phyloP scores from a whole-genome alignment of 2,329 filamentous ascomycete species.

The Xylariaceae sp. region DNA sequence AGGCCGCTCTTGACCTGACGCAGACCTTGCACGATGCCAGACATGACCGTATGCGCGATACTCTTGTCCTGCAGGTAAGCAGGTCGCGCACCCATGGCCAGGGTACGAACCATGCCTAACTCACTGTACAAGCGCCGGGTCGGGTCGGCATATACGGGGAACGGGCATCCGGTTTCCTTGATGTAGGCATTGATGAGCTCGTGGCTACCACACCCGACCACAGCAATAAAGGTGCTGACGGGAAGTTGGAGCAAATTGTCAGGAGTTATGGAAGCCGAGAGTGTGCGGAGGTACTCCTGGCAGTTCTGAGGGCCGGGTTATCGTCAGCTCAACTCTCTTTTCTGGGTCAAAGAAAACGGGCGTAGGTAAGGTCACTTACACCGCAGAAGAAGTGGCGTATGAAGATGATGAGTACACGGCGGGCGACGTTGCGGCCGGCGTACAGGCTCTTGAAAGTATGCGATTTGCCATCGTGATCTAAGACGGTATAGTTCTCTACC shows the following conservation, averaged over 20 bases:
- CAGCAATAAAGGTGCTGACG: conserved; percentile 57
- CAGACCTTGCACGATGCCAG: conserved; percentile 56
- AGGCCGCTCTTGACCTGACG: conserved; percentile 53
- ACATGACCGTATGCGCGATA: conserved; percentile 44
- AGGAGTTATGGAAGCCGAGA: conserved; percentile 55
- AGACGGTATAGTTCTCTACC: conserved; percentile 52
- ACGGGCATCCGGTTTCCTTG: conserved; percentile 58
- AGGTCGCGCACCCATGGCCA: conserved; percentile 55
- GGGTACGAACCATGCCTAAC: conserved; percentile 65
- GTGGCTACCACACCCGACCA: conserved; percentile 70
- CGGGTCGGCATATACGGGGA: conserved; percentile 75
- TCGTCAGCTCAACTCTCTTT: conserved; percentile 10
- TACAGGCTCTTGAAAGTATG: conserved; percentile 62
- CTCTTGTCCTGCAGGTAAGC: conserved; percentile 57
- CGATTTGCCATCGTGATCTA: conserved; percentile 57
- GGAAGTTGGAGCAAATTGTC: conserved; percentile 46
- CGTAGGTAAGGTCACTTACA: conserved; percentile 42
- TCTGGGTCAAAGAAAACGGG: not conserved
- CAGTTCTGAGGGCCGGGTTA: conserved; percentile 53
- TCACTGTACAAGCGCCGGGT: conserved; percentile 60
- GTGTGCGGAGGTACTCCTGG: conserved; percentile 65
- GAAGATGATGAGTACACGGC: conserved; percentile 66
- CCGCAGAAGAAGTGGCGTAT: conserved; percentile 79
- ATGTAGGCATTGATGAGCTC: conserved; percentile 65
- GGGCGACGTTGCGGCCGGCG: conserved; percentile 47